Evolutionary conservation across 305 asterid genomes (phyloP).

Genomic region (Solanum hybrid): DNA sequence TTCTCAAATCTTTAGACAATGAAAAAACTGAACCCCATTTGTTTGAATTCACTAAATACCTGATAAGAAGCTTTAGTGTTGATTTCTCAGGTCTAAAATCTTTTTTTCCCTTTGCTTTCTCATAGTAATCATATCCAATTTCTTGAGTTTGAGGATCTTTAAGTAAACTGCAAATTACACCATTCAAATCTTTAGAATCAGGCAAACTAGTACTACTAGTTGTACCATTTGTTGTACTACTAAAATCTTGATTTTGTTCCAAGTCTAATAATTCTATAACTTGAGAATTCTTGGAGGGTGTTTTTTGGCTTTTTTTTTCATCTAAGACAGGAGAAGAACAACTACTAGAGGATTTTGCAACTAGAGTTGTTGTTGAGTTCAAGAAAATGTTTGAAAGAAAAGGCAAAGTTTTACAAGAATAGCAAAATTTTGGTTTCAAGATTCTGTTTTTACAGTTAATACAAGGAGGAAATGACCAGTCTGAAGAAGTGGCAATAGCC

Average conservation of each 20-base stretch:
- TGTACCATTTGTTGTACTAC: not conserved
- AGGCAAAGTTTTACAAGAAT: constrained; percentile 18
- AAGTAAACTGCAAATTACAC: constrained; percentile 46
- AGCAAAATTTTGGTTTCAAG: constrained; percentile 4
- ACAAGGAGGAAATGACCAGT: constrained; percentile 40
- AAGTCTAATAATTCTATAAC: constrained; percentile 35
- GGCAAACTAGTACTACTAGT: constrained; percentile 6
- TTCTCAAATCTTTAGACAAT: constrained; percentile 43
- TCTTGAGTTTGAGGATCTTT: constrained; percentile 52
- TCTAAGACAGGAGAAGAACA: constrained; percentile 50
- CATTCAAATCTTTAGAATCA: constrained; percentile 42
- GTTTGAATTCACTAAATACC: constrained; percentile 51
- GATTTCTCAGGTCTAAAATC: constrained; percentile 42
- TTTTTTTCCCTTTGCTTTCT: constrained; percentile 37
- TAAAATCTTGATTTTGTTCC: constrained; percentile 32
- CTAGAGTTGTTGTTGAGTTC: constrained; percentile 29
- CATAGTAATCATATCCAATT: constrained; percentile 45
- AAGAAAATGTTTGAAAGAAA: constrained; percentile 32
- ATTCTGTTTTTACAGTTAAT: constrained; percentile 20
- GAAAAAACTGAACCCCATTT: constrained; percentile 45
- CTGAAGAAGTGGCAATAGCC: constrained; percentile 55
- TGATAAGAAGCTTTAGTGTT: constrained; percentile 48
- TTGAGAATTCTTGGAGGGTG: not conserved
- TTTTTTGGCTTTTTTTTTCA: constrained; percentile 3
- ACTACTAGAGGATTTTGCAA: constrained; percentile 34